Evolutionary conservation across 23 red algal genomes (phyloP).

Genomic region (Gracilaria gracilis): DNA sequence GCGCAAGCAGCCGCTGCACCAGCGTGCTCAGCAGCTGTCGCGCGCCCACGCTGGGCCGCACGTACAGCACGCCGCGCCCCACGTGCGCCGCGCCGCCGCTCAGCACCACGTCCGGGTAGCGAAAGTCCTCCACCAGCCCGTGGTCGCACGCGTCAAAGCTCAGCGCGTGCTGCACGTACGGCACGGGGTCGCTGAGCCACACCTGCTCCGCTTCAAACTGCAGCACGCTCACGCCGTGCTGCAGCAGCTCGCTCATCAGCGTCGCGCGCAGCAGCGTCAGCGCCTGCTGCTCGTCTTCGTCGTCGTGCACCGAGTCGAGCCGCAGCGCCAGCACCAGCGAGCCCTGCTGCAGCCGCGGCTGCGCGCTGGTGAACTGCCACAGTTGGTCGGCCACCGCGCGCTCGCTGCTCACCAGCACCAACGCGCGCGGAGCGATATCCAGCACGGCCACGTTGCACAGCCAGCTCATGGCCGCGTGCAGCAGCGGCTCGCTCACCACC

Average conservation of each 20-base stretch:
- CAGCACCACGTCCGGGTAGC: slow-evolving; percentile 48
- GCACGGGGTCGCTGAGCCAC: slow-evolving; percentile 76
- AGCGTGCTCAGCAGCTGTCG: slow-evolving; percentile 31
- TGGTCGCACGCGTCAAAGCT: not conserved
- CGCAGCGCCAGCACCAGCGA: slow-evolving; percentile 31
- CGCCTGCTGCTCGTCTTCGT: slow-evolving; percentile 32
- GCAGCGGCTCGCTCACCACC: slow-evolving; percentile 27
- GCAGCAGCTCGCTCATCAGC: slow-evolving; percentile 56
- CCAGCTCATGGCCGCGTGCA: slow-evolving; percentile 60
- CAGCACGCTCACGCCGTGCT: slow-evolving; percentile 56
- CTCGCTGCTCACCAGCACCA: slow-evolving; percentile 60
- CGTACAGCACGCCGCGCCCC: slow-evolving; percentile 53
- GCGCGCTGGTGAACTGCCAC: slow-evolving; percentile 10
- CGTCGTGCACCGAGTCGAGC: not conserved
- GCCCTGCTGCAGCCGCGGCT: slow-evolving; percentile 27
- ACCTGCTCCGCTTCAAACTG: slow-evolving; percentile 76
- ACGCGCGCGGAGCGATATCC: slow-evolving; percentile 59
- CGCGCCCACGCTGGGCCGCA: slow-evolving; percentile 55
- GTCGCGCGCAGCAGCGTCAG: slow-evolving; percentile 64
- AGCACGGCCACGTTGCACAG: slow-evolving; percentile 63
- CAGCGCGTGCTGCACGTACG: slow-evolving; percentile 53
- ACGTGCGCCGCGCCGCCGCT: slow-evolving; percentile 47
- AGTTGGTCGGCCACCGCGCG: slow-evolving; percentile 26
- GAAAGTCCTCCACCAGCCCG: slow-evolving; percentile 13
- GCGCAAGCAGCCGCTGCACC: slow-evolving; percentile 34